Percentiles rank a stretch among this genome's conserved stretches.
phyloP scores from a whole-genome alignment of 2,329 filamentous ascomycete genomes.

The Colletotrichum truncatum region DNA sequence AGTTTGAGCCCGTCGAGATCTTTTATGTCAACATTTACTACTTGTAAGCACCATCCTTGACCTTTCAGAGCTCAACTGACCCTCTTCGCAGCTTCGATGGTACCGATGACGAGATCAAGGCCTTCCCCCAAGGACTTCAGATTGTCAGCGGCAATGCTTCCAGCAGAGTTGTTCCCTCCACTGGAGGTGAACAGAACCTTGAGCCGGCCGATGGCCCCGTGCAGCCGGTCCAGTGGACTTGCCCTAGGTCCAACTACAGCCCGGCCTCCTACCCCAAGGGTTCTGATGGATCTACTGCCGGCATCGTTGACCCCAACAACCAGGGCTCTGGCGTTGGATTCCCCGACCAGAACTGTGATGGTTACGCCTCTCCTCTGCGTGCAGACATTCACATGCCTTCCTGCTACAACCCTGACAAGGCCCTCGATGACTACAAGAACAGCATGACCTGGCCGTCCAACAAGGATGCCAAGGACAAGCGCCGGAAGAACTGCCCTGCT shows the following conservation, averaged over 20 bases:
- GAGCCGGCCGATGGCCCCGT: slow-evolving; percentile 61
- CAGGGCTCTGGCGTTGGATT: slow-evolving; percentile 70
- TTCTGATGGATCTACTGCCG: slow-evolving; percentile 64
- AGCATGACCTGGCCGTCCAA: slow-evolving; percentile 73
- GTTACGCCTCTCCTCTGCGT: slow-evolving; percentile 67
- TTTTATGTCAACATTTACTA: slow-evolving; percentile 84
- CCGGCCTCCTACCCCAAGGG: slow-evolving; percentile 61
- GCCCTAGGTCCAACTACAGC: slow-evolving; percentile 60
- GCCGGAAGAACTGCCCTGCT: slow-evolving; percentile 62
- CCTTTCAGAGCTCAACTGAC: slow-evolving; percentile 35
- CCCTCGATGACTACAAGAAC: slow-evolving; percentile 66
- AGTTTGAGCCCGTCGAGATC: slow-evolving; percentile 72
- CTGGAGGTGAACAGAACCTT: slow-evolving; percentile 58
- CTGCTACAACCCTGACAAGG: slow-evolving; percentile 74
- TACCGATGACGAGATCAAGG: slow-evolving; percentile 71
- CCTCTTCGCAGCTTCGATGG: slow-evolving; percentile 60
- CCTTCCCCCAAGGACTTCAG: slow-evolving; percentile 76
- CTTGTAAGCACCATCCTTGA: slow-evolving; percentile 55
- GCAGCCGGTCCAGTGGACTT: slow-evolving; percentile 67
- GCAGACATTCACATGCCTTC: slow-evolving; percentile 77
- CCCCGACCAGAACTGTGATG: slow-evolving; percentile 75
- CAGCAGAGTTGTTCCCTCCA: slow-evolving; percentile 64
- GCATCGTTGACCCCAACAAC: slow-evolving; percentile 64
- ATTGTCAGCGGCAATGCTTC: slow-evolving; percentile 74
- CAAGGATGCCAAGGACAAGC: slow-evolving; percentile 49